A percentile compares a stretch with the other conserved stretches of the same genome.
phyloP scores from a whole-genome alignment of 1,284 basidiomycete species.

The Retiboletus fuscus region DNA sequence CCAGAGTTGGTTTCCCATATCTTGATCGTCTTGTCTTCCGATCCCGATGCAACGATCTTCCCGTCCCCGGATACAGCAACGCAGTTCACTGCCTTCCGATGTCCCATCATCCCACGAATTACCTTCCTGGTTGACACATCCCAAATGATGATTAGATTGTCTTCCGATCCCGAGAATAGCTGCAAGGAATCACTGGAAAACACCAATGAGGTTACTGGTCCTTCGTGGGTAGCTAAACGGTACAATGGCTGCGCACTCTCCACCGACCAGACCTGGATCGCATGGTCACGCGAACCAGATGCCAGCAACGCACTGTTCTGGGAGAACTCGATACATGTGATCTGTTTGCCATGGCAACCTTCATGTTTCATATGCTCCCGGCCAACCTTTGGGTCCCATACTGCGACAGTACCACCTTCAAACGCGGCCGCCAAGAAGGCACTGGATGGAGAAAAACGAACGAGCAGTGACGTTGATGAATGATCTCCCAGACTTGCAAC shows the following conservation, averaged over 20 bases:
- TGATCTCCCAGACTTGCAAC: constrained; percentile 37
- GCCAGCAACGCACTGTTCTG: constrained; percentile 34
- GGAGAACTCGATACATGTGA: constrained; percentile 42
- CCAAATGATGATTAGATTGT: constrained; percentile 42
- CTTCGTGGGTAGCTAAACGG: constrained; percentile 33
- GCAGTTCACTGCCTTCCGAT: constrained; percentile 35
- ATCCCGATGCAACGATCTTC: constrained; percentile 29
- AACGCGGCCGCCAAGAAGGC: constrained; percentile 38
- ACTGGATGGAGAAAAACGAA: constrained; percentile 44
- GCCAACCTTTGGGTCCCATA: constrained; percentile 45
- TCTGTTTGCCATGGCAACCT: constrained; percentile 28
- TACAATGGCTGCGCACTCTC: constrained; percentile 27
- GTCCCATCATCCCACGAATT: constrained; percentile 35
- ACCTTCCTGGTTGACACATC: constrained; percentile 35
- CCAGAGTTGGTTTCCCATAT: constrained; percentile 35
- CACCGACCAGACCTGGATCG: constrained; percentile 39
- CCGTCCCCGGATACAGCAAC: constrained; percentile 36
- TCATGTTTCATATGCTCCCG: constrained; percentile 38
- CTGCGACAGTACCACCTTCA: constrained; percentile 26
- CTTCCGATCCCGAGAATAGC: constrained; percentile 38
- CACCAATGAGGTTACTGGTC: constrained; percentile 31
- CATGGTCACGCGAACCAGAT: constrained; percentile 40
- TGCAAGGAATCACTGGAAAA: constrained; percentile 32
- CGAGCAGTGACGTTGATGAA: constrained; percentile 31
- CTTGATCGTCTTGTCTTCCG: constrained; percentile 42